Base-by-base conservation (phyloP, 805 yeast genomes). In the Yarrowia sp. region DNA sequence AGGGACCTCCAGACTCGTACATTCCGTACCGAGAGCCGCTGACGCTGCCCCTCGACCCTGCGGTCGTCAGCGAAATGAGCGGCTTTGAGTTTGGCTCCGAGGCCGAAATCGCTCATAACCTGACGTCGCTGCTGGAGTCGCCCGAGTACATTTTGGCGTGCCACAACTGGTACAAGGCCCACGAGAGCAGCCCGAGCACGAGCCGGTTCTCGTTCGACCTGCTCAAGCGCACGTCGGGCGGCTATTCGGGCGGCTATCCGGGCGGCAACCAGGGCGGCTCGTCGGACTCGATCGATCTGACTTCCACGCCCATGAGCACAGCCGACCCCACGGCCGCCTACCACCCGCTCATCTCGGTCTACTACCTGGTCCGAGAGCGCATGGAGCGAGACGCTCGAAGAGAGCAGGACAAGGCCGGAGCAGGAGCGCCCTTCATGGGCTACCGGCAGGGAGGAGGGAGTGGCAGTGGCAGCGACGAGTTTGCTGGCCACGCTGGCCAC, bases 291-390 rank as follows among this genome's bases (percentile, higher is more conserved):
- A 42, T 65, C 5, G 55, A 63, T 14, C 38, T 49, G 10, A 63
- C 67, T 14, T 14, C 56, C 12, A 63, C 56, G 8, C 61, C 63
- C 46, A 36, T 55, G 66, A 32, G 58, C 40, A 32, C 41, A 2
- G 61, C 64, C 1, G 95, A 92, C 77, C 98, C 98, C 15, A 90
- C 97, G 0, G 82, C 85, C 67, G 94, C 93, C 1, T 93, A 85
- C 77, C 97, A 93, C 78, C 98, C 99, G 0, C 82, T 93, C 71
- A 80, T 94, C 12, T 91, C 97, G 8, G 89, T 94, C 46, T 95
- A 95, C 77, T 89, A 86, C 75, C 82, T 95, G 72, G 97, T 92
- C 16, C 88, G 86, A 67, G 99, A 95, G 79, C 90, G 91, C 89
- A 76, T 84, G 71, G 87, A 85, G 74, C 84, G 97, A 69, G 89